These are phyloP conservation scores for Hypoxylon rubiginosum DNA, from an alignment of 2,329 filamentous ascomycete species.

Conservation along the genomic window DNA sequence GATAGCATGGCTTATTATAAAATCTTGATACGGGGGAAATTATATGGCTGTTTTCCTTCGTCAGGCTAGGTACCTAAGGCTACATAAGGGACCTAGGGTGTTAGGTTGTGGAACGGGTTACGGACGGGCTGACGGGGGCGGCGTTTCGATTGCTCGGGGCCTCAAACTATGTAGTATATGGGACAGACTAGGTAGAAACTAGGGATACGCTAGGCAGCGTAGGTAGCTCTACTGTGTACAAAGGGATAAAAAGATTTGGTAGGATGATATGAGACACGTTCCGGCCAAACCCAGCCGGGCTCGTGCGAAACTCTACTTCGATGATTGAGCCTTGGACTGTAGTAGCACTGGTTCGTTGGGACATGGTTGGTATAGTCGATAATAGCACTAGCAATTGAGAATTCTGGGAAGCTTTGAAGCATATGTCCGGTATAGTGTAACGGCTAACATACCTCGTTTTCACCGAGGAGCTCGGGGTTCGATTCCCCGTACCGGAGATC, in stretches of 20 bases:
- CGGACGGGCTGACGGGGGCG: constrained; percentile 1
- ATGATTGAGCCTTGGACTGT: too few species aligned
- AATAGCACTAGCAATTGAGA: not conserved
- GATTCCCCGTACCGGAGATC: constrained; percentile 26
- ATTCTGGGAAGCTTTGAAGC: too few species aligned
- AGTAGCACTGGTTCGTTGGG: too few species aligned
- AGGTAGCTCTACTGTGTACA: not conserved
- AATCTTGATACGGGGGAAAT: not conserved
- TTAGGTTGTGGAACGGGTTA: not conserved
- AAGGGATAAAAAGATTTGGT: not conserved
- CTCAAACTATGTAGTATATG: too few species aligned
- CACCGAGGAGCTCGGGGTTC: constrained; percentile 27
- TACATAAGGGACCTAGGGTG: too few species aligned
- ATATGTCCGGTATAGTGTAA: constrained; percentile 25
- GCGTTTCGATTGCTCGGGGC: constrained; percentile 24
- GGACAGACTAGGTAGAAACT: not conserved
- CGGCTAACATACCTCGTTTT: constrained; percentile 29
- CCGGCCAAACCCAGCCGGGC: too few species aligned
- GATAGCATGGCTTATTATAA: constrained; percentile 10
- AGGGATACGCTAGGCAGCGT: not conserved
- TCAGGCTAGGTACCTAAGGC: constrained; percentile 18
- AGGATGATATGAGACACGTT: not conserved
- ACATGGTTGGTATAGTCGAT: not conserved
- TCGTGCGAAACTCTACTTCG: too few species aligned
- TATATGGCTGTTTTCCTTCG: constrained; percentile 22